Base-by-base conservation (phyloP, 108 stramenopile species). In the Aurantiochytrium sp. region DNA sequence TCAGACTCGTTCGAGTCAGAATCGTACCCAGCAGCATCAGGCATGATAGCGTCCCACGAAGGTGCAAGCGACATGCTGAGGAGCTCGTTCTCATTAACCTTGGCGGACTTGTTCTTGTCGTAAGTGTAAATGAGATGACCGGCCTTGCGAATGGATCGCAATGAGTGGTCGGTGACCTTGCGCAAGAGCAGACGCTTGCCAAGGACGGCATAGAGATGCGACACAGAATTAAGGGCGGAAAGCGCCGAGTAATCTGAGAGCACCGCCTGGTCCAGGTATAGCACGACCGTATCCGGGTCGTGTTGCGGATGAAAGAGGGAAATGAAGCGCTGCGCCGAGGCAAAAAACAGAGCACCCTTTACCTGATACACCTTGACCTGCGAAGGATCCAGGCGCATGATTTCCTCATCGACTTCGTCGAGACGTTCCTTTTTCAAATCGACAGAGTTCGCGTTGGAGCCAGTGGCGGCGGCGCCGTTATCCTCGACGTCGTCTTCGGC, bases 241-340 rank as follows among this genome's bases (percentile, higher is more conserved):
- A 92, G 87, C 64, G 91, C 91, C 57, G 89, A 90, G 91, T 90
- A 92, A 88, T 92, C 91, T n/a, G 53, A 83, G 21, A 92, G 53
- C 8, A 87, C 58, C 25, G 91, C 91, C 44, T 89, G 83, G 49
- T 92, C 87, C 53, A 91, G 5, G 53, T 91, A 91, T 4, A 92
- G 25, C 58, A 91, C 89, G 5, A 92, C 91, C 23, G 88, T 45
- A n/a, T 59, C 29, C 4, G 91, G 91, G 87, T 92, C 91, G 12
- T 87, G 58, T 28, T 90, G 83, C 59, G 91, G 91, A 12, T 90
- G 57, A 87, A 92, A 92, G 5, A 91, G 59, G 10, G 23, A 18
- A 3, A 88, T 47, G 58, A 92, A 91, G 2, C 42, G 51, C 29
- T 89, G 87, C 4, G 88, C 87, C 4, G 91, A 91, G 8, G 89